Evolutionary conservation across 2,329 filamentous ascomycete species (phyloP).

Genomic region (Sordariomycetes sp.): DNA sequence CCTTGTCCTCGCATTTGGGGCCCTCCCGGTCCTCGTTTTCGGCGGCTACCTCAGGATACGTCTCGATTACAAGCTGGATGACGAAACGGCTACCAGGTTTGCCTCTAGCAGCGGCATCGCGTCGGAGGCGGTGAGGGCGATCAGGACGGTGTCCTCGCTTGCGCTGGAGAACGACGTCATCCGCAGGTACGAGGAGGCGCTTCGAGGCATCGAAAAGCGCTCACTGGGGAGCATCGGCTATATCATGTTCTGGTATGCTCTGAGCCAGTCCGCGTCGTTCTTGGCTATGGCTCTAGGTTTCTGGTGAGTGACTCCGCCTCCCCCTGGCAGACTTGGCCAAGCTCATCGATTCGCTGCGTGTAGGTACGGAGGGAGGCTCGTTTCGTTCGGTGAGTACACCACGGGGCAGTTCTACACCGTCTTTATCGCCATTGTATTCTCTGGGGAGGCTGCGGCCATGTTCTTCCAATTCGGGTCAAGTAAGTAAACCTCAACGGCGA

Average conservation of each 20-base stretch:
- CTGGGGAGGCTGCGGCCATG: constrained; percentile 26
- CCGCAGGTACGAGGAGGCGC: constrained; percentile 17
- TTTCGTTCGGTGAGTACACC: constrained; percentile 33
- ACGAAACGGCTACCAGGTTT: constrained; percentile 28
- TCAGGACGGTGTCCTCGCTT: constrained; percentile 36
- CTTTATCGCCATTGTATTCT: constrained; percentile 38
- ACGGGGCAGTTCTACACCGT: constrained; percentile 35
- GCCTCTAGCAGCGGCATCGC: constrained; percentile 35
- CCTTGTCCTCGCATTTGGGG: constrained; percentile 32
- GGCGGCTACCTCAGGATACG: constrained; percentile 36
- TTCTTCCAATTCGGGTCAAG: constrained; percentile 36
- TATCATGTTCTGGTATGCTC: constrained; percentile 28
- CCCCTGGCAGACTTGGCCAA: background rate
- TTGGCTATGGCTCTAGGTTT: constrained; percentile 26
- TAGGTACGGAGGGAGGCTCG: constrained; percentile 26
- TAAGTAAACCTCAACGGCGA: constrained; percentile 1
- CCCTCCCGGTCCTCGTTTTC: constrained; percentile 31
- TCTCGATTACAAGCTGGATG: constrained; percentile 34
- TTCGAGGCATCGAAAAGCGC: constrained; percentile 18
- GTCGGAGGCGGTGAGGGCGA: constrained; percentile 35
- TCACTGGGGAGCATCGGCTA: constrained; percentile 18
- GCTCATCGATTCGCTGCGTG: background rate
- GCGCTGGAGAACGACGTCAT: constrained; percentile 32
- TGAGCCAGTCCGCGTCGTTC: constrained; percentile 27
- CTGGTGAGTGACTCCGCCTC: constrained; percentile 15